Evolutionary conservation across 1,284 basidiomycete genomes (phyloP), one percentile per base, ranked within the genome.

Genomic region (Blastosporella zonata): DNA sequence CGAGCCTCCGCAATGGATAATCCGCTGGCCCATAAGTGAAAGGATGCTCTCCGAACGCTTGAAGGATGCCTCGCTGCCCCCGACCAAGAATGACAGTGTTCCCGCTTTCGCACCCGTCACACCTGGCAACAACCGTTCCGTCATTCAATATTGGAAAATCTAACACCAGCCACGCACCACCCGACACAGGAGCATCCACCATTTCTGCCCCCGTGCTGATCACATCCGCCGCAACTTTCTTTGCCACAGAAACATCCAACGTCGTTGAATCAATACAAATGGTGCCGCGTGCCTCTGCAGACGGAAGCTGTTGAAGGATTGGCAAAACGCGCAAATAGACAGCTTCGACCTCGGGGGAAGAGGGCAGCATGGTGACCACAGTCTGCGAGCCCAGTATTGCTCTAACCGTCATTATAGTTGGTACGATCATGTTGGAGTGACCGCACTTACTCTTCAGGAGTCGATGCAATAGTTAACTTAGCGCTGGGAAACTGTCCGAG

Each of bases 171-270:
- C 15, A 63, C 81, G 52, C 62, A 81, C 92, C 93, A 50, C 93
- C 93, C 28, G 90, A 93, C 0, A 96, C 93, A 12, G 93, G 93
- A 1, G 93, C 91, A 65, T 96, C 93, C 38, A 95, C 77, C 81
- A 95, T 92, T 33, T 70, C 71, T 3, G 82, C 87, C n/a, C 88
- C 86, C 13, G 74, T 66, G 20, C 61, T 57, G 31, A 69, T 68
- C 2, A 92, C 78, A 29, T 76, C 66, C 9, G 62, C 56, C 0
- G 87, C 79, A 3, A 92, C 82, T 22, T 77, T 67, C 28, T 82
- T 79, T 0, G 90, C 84, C 4, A 88, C 81, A 6, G 72, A 71
- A 12, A 93, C 86, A 56, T 94, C 90, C 37, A 93, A 73, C 0
- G 93, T 95, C 1, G 92, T 94, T 9, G 89, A 91, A 67, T 96